Evolutionary conservation across 768 basidiomycete genomes (phyloP).

Genomic region (Rhizopogon vulgaris): DNA sequence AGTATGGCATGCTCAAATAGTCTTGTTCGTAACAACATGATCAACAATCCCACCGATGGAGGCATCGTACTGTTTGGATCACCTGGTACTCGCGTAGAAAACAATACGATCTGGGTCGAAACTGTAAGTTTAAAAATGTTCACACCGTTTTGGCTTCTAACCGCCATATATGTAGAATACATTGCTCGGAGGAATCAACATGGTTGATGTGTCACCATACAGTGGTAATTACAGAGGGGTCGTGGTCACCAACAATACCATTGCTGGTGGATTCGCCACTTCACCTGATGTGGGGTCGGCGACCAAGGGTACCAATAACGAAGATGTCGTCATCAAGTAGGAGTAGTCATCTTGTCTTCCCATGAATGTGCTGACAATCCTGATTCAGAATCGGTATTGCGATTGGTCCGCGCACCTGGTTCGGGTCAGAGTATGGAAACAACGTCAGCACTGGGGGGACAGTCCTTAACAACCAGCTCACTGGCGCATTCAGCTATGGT

Average conservation of each 20-base stretch:
- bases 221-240: slow-evolving; percentile 60
- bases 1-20: slow-evolving; percentile 64
- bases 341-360: slow-evolving; percentile 14
- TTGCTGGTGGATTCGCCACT: slow-evolving; percentile 66
- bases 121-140: slow-evolving; percentile 38
- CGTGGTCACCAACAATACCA: slow-evolving; percentile 59
- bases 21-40: slow-evolving; percentile 59
- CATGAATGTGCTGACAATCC: slow-evolving; percentile 4
- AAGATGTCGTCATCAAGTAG: slow-evolving; percentile 68
- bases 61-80: slow-evolving; percentile 76
- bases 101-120: slow-evolving; percentile 70
- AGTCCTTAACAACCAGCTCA: slow-evolving; percentile 51
- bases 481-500: slow-evolving; percentile 69
- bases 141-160: not conserved
- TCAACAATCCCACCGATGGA: slow-evolving; percentile 72
- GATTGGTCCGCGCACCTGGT: slow-evolving; percentile 74
- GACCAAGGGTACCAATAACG: slow-evolving; percentile 46
- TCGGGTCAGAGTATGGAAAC: slow-evolving; percentile 49
- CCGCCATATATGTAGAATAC: slow-evolving; percentile 41
- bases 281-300: slow-evolving; percentile 32
- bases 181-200: slow-evolving; percentile 68
- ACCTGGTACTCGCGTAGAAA: slow-evolving; percentile 65
- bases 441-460: slow-evolving; percentile 49
- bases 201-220: slow-evolving; percentile 70
- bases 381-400: slow-evolving; percentile 66